Evolutionary conservation across 768 basidiomycete genomes (phyloP), one percentile per base, ranked within the genome.

Genomic region (Rhizopogon salebrosus): DNA sequence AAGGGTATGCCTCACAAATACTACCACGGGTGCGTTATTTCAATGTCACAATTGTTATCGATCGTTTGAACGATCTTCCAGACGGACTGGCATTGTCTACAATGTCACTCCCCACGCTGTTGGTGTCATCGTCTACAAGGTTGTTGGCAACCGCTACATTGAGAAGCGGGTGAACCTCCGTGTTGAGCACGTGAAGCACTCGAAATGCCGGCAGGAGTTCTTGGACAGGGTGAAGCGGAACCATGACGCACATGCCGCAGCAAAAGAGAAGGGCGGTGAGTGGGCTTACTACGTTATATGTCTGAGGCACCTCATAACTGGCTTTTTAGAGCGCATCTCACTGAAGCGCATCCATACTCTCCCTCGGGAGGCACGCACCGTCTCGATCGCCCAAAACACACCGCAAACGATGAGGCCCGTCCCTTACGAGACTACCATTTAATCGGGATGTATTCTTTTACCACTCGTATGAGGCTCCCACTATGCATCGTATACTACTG

Each of bases 1-100:
- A 95, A 95, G 88, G 97, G 97, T 74, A 97, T 98, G 93, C 95
- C 95, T 72, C 95, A 98, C 82, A 98, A 98, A 76, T 95, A 82
- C 83, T 94, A 94, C 80, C 92, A 94, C 64, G 92, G 91, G 93
- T 94, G 58, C 62, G 92, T 84, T 36, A 24, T 13, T 26, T 34
- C 41, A 20, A 16, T 34, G 20, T 34, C 5, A 2, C 18, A 29
- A 22, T 20, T 34, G 5, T 20, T 7, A 22, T 46, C 13, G 14
- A 34, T 46, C 14, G 16, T 23, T 6, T 46, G 34, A 31, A 22
- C 31, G 46, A 27, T 18, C 20, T 18, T 61, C 59, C 67, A 95
- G 95, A 64, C 94, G 95, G 63, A 99, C 97, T 57, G 97, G 97
- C 51, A 94, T 98, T 66, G 79, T 99, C 61, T 98, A 97, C 85